Evolutionary conservation across 176 grass and related monocot genomes (phyloP).

Genomic region (Rhynchospora pubera): DNA sequence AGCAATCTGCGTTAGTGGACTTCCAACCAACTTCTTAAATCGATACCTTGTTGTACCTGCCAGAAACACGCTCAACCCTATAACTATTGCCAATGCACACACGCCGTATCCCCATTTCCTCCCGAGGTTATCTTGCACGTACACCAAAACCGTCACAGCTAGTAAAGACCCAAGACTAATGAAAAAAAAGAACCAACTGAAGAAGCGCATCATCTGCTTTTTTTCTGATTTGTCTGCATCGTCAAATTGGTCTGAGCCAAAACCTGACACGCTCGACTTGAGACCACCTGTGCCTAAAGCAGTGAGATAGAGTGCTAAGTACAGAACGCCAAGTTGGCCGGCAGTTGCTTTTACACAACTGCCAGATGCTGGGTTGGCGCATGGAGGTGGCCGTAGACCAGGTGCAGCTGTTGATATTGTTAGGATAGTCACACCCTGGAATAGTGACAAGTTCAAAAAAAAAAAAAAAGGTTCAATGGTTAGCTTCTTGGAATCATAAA

Average conservation of each 20-base stretch:
- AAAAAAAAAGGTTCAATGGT: too few species aligned
- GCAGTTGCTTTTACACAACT: conserved; percentile 42
- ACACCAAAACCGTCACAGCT: conserved; percentile 79
- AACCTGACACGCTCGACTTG: conserved; percentile 91
- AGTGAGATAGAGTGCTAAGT: conserved; percentile 81
- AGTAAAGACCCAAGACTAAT: conserved; percentile 85
- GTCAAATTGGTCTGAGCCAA: conserved; percentile 97
- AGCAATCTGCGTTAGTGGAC: conserved; percentile 77
- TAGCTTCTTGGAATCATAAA: background rate
- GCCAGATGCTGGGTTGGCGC: conserved; percentile 19
- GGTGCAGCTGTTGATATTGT: conserved; percentile 67
- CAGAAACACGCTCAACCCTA: conserved; percentile 51
- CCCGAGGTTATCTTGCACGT: conserved; percentile 81
- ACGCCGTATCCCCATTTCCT: conserved; percentile 62
- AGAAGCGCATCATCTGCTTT: conserved; percentile 66
- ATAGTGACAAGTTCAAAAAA: background rate
- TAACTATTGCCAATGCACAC: conserved; percentile 52
- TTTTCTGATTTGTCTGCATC: conserved; percentile 54
- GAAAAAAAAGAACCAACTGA: conserved; percentile 99
- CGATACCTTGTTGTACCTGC: conserved; percentile 53
- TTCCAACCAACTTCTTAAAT: conserved; percentile 88
- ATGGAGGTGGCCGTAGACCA: conserved; percentile 46
- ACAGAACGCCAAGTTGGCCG: conserved; percentile 66
- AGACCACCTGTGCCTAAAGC: conserved; percentile 88
- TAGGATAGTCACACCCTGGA: conserved; percentile 69